A percentile compares a stretch with the other conserved stretches of the same genome.
Evolutionary conservation across 345 rosid genomes (phyloP).

Genomic region (Melaleuca quinquenervia): DNA sequence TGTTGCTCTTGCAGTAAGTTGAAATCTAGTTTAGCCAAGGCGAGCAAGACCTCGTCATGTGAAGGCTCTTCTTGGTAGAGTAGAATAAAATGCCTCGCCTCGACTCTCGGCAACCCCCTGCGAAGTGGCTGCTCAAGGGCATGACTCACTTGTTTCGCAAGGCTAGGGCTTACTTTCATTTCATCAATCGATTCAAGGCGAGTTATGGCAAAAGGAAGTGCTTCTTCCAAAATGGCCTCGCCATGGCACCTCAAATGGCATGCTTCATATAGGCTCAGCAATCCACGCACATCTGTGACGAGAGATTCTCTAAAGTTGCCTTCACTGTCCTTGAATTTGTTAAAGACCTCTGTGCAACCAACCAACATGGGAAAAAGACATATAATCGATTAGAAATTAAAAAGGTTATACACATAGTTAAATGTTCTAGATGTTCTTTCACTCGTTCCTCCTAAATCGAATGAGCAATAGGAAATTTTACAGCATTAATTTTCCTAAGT

Average conservation of each 20-base stretch:
- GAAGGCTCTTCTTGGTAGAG: neutral
- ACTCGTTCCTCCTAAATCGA: neutral
- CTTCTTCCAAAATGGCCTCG: slow-evolving; percentile 3
- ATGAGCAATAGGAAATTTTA: neutral
- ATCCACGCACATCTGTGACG: neutral
- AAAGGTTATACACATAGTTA: neutral
- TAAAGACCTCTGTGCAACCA: neutral
- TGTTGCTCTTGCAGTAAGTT: neutral
- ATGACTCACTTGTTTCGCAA: neutral
- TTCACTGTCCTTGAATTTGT: neutral
- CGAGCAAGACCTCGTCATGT: neutral
- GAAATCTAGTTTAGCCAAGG: slow-evolving; percentile 7
- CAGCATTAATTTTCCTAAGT: neutral
- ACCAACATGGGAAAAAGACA: neutral
- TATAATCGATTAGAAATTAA: neutral
- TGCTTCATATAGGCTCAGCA: slow-evolving; percentile 1
- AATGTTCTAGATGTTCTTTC: neutral
- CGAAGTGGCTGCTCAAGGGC: neutral
- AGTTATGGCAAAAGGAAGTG: neutral
- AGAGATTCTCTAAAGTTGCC: neutral
- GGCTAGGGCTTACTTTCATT: neutral
- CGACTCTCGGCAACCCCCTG: neutral
- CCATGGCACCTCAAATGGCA: neutral
- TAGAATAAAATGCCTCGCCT: neutral
- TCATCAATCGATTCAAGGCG: neutral